These are phyloP conservation scores for Scenedesmus sp. DNA, from an alignment of 163 green algal genomes.

Conservation along the genomic window DNA sequence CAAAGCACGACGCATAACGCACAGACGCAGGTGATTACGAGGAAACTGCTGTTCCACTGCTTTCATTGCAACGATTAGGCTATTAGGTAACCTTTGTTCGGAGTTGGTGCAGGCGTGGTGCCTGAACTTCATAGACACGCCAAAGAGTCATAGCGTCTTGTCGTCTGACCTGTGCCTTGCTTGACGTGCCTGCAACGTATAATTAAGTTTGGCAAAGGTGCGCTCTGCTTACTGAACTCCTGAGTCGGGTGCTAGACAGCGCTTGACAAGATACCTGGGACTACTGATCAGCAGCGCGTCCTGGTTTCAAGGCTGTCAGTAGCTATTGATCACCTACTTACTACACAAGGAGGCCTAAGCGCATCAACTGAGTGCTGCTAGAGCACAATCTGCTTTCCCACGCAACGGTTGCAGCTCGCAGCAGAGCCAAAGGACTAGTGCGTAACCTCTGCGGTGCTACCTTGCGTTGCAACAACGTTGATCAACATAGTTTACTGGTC, in stretches of 20 bases:
- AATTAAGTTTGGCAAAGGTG: neutral
- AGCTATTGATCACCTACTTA: neutral
- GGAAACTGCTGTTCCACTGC: too few relatives aligned
- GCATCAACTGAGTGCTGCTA: neutral
- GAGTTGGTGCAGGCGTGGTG: neutral
- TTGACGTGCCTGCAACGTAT: neutral
- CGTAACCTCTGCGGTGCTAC: neutral
- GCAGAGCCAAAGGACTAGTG: neutral
- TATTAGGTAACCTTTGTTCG: neutral
- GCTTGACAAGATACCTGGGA: conserved; percentile 9
- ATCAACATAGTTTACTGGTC: neutral
- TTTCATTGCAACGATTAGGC: too few relatives aligned
- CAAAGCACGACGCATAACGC: neutral
- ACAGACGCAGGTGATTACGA: neutral
- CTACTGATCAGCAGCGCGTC: neutral
- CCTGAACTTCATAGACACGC: neutral
- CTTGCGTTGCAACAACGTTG: neutral
- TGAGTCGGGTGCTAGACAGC: neutral
- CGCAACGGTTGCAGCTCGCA: conserved; percentile 2
- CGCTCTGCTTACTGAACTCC: neutral
- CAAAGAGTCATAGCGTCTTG: neutral
- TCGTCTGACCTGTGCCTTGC: neutral
- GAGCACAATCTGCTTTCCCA: neutral
- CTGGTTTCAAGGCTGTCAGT: neutral
- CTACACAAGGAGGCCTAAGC: neutral